phyloP scores from a whole-genome alignment of 164 flowering plant genomes.

The Umbilicus rupestris region DNA sequence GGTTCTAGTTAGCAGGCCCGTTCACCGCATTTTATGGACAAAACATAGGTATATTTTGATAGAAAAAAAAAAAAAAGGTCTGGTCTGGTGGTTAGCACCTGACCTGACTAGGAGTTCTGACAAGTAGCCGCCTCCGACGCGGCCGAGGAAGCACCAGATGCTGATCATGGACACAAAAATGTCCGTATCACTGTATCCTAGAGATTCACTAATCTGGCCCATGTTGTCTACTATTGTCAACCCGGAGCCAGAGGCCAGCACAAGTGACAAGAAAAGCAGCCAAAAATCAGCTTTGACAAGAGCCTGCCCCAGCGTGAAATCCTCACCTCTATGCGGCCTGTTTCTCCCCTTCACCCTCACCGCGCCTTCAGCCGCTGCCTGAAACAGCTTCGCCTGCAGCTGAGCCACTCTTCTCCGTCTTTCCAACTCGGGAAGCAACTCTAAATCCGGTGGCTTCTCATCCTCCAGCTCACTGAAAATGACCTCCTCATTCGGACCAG shows the following conservation, averaged over 20 bases:
- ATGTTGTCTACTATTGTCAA: conserved; percentile 42
- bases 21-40: too few relatives aligned
- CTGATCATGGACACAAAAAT: conserved; percentile 42
- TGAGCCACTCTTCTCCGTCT: conserved; percentile 32
- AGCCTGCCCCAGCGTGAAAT: conserved; percentile 39
- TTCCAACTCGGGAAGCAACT: conserved; percentile 26
- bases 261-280: conserved; percentile 37
- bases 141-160: conserved; percentile 52
- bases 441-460: conserved; percentile 28
- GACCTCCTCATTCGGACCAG: conserved; percentile 17
- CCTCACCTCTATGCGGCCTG: conserved; percentile 46
- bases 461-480: conserved; percentile 40
- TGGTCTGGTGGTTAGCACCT: too few relatives aligned
- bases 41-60: too few relatives aligned
- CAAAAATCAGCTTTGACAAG: conserved; percentile 41
- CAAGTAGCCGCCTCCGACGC: conserved; percentile 45
- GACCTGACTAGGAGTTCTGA: conserved; percentile 36
- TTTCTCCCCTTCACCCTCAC: conserved; percentile 29
- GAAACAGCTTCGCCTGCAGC: conserved; percentile 31
- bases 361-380: conserved; percentile 48
- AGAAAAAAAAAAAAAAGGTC: too few relatives aligned
- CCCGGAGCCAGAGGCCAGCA: conserved; percentile 40
- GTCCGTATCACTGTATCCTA: conserved; percentile 26
- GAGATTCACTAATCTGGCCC: conserved; percentile 39
- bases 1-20: too few relatives aligned